Base-by-base conservation (phyloP, 208 protist genomes). In the Trypanosomatidae sp. region DNA sequence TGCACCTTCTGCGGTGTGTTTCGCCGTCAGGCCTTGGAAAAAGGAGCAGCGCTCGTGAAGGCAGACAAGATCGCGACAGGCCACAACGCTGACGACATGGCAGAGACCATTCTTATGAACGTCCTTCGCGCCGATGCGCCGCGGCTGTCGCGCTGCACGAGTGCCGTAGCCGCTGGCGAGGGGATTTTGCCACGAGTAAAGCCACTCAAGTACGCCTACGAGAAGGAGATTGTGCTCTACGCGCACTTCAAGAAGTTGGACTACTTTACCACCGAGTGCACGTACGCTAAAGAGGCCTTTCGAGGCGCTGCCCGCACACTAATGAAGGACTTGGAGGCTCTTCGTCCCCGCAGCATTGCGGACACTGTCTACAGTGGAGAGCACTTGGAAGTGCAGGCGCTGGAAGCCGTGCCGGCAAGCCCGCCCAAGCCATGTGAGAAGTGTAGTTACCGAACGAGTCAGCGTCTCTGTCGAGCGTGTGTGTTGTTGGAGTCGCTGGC, bases 151-250 rank as follows among this genome's bases (percentile, higher is more conserved):
- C 90, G 97, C n/a, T 99, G 97, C 84, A 91, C 87, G 60, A 82
- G 69, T 44, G 73, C 67, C 56, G 71, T 74, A 25, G 62, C 69
- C 15, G 65, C 62, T n/a, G 74, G 66, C 47, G 75, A 95, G 13
- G 85, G 87, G 22, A 76, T 85, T 22, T 47, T 98, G 43, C 85
- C 92, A 17, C 88, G 98, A 30, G 95, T 94, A 28, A 99, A 99
- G 87, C 98, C 98, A 52, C 94, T 99, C 66, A 99, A 99, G 80
- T 98, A 98, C 82, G 91, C 93, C 17, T 99, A 99, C 80, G 92
- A 99, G 77, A 99, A 99, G 82, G 98, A 99, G 66, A 99, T 99
- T 79, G 99, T 99, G 12, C 86, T 99, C 68, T 99, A 99, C 77
- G 98, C 98, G 3, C 96, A 99, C 82, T 98, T 98, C 64, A 98